Evolutionary conservation across 2,329 filamentous ascomycete species (phyloP), one percentile per base, ranked within the genome.

Genomic region (Fusarium mangiferae): DNA sequence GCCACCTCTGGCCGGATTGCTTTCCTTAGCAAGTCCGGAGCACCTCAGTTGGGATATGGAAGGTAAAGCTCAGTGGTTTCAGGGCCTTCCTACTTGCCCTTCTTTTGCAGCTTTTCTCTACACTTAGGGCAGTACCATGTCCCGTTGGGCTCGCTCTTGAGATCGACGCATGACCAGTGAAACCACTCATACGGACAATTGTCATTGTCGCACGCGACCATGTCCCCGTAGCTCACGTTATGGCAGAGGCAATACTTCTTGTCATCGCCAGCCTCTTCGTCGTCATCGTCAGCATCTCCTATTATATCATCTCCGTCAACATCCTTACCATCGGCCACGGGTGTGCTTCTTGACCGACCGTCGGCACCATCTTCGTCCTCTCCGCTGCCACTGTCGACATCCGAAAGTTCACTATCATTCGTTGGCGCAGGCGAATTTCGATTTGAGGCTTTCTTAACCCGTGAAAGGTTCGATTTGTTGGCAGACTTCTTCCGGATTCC

Each of bases 161-260:
- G 85, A 26, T 90, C 90, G 56, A 93, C 91, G 77, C 91, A 93
- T 48, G 86, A 90, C 92, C 93, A 96, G 83, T 96, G 94, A 81
- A 96, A 96, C 94, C 94, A 96, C 83, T 96, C 93, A 79, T 90
- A 93, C 52, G 91, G 90, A 82, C 94, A 96, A 74, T 91, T 88
- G 66, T 93, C 90, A 81, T 96, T 96, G 84, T 96, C 94, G 84
- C 94, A 96, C 36, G 93, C 94, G 72, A 96, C 93, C 94, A 96
- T 96, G 79, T 96, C 92, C 70, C 94, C 94, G 79, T 93, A 95
- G 82, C 92, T 94, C 74, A 95, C 92, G 77, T 93, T 93, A 81
- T 95, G 92, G 82, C 94, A 96, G 36, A 92, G 87, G 83, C 94
- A 96, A 83, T 96, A 96, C 81, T 94, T 93, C 79, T 93, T 92